Evolutionary conservation across 345 rosid species (phyloP).

Genomic region (Euphorbia tirucalli): DNA sequence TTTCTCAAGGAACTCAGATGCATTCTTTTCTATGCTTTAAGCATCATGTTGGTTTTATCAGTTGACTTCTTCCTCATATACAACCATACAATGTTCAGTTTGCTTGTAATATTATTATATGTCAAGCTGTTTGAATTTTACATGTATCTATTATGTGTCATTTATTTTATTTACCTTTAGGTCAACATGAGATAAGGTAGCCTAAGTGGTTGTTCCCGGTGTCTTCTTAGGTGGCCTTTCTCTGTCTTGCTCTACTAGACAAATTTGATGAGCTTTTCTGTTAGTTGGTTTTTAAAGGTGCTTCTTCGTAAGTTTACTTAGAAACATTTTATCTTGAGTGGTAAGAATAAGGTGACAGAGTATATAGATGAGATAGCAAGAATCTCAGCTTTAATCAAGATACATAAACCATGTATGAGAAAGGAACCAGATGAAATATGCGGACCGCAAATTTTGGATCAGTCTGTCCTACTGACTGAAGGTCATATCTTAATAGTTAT

Average conservation of each 20-base stretch:
- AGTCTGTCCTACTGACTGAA: background rate
- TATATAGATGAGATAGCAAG: background rate
- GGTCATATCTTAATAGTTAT: background rate
- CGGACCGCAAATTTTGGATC: background rate
- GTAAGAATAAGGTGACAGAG: background rate
- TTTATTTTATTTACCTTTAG: background rate
- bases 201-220: background rate
- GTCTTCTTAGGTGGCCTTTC: background rate
- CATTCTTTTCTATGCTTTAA: background rate
- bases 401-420: background rate
- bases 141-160: background rate
- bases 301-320: background rate
- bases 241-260: background rate
- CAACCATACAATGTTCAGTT: background rate
- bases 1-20: background rate
- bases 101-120: background rate
- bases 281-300: background rate
- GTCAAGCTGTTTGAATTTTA: background rate
- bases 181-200: background rate
- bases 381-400: background rate
- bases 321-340: background rate
- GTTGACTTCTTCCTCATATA: background rate
- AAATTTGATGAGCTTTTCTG: background rate
- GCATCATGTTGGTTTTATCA: background rate
- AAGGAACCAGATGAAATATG: background rate